phyloP scores from a whole-genome alignment of 1,139 yeast species.

The Hansenula anomala region DNA sequence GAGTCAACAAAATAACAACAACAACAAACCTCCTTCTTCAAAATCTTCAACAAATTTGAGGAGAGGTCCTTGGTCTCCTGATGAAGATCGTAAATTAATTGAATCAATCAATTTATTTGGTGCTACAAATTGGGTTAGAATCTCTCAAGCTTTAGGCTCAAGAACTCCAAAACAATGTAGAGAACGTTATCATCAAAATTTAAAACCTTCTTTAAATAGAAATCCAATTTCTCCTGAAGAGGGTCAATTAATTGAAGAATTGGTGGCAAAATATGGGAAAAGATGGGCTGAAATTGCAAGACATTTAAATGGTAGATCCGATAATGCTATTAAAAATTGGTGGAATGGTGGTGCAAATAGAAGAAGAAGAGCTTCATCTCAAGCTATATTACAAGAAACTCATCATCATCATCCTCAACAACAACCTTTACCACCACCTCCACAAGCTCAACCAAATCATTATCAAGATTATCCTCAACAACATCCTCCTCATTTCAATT shows the following conservation, averaged over 20 bases:
- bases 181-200: slow-evolving; percentile 87
- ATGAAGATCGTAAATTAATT: slow-evolving; percentile 71
- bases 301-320: slow-evolving; percentile 80
- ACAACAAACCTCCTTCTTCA: too few species aligned
- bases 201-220: slow-evolving; percentile 79
- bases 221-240: slow-evolving; percentile 83
- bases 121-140: slow-evolving; percentile 90
- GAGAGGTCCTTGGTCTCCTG: slow-evolving; percentile 84
- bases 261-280: slow-evolving; percentile 78
- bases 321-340: slow-evolving; percentile 93
- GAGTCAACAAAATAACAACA: neutral
- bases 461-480: slow-evolving; percentile 3
- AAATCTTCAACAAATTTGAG: slow-evolving; percentile 12
- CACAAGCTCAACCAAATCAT: slow-evolving; percentile 1
- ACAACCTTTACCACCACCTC: neutral
- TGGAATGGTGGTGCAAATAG: slow-evolving; percentile 94
- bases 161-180: slow-evolving; percentile 92
- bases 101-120: slow-evolving; percentile 70
- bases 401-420: neutral
- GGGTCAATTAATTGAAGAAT: slow-evolving; percentile 72
- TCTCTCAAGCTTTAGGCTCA: slow-evolving; percentile 66
- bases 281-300: slow-evolving; percentile 95
- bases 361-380: slow-evolving; percentile 33
- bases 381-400: slow-evolving; percentile 13
- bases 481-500: neutral